Evolutionary conservation across 176 grass and related monocot species (phyloP).

Genomic region (Triticum urartu): DNA sequence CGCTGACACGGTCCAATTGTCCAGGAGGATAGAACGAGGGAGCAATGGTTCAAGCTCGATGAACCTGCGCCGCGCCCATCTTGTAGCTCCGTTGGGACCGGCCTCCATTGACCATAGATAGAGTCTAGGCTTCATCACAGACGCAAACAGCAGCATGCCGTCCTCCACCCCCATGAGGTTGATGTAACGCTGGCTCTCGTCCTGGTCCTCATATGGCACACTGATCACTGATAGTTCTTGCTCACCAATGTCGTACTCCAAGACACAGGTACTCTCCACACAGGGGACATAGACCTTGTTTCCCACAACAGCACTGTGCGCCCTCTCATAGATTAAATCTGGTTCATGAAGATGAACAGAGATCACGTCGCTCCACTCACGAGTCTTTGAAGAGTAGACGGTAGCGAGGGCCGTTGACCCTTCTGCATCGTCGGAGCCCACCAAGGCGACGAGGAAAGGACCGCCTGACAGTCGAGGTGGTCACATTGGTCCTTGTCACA

Average conservation of each 20-base stretch:
- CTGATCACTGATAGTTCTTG: neutral
- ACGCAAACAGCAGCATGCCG: neutral
- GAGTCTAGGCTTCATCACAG: neutral
- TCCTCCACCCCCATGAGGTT: neutral
- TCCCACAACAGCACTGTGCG: neutral
- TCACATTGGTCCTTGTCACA: neutral
- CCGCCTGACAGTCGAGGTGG: neutral
- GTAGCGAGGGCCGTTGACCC: neutral
- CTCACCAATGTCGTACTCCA: neutral
- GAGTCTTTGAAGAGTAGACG: neutral
- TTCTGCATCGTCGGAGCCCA: neutral
- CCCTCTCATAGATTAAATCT: no score
- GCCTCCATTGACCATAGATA: neutral
- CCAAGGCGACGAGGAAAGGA: neutral
- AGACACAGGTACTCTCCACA: neutral
- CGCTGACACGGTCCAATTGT: no score
- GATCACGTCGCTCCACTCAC: neutral
- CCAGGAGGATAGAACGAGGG: neutral
- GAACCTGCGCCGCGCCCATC: neutral
- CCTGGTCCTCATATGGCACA: neutral
- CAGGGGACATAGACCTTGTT: neutral
- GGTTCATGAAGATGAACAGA: neutral
- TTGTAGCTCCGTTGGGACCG: neutral
- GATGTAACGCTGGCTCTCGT: no score
- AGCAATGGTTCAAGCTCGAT: neutral